Percentiles rank a stretch among this genome's conserved stretches.
Conservation (phyloP, 1,139 yeast species). For the Taphrina sp. region DNA sequence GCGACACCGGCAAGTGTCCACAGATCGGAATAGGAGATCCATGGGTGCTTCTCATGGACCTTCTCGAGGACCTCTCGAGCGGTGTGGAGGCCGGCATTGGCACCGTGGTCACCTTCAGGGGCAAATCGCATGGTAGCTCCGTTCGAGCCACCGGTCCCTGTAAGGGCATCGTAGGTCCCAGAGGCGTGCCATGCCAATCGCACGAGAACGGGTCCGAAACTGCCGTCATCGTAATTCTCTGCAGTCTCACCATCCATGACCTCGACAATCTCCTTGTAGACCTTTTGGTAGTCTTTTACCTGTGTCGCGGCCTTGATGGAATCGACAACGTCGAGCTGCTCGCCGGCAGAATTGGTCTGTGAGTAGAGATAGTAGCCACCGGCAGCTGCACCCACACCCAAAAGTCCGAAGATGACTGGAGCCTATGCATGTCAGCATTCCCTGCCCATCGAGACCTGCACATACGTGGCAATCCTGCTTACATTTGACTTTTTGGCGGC, state of each 20-base stretch:
- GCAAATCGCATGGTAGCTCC: conserved; percentile 64
- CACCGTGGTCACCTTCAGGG: conserved; percentile 55
- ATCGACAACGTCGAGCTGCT: conserved; percentile 22
- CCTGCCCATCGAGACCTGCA: too few relatives aligned
- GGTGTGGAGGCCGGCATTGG: conserved; percentile 59
- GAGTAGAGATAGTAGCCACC: conserved; percentile 30
- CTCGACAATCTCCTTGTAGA: conserved; percentile 29
- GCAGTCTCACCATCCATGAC: conserved; percentile 30
- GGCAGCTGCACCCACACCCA: conserved; percentile 18
- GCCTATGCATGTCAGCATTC: too few relatives aligned
- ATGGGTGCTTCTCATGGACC: conserved; percentile 56
- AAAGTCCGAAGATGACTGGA: conserved; percentile 8
- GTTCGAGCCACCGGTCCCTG: conserved; percentile 65
- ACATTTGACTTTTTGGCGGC: not conserved
- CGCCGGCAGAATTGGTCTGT: conserved; percentile 27
- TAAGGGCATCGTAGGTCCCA: conserved; percentile 58
- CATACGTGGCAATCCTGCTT: too few relatives aligned
- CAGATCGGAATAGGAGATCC: conserved; percentile 63
- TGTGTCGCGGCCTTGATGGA: conserved; percentile 22
- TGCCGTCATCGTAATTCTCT: conserved; percentile 67
- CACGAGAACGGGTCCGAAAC: conserved; percentile 62
- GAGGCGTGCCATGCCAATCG: conserved; percentile 71
- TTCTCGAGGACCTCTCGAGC: conserved; percentile 60
- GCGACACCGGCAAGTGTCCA: conserved; percentile 66
- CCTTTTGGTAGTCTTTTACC: conserved; percentile 23